phyloP scores from a whole-genome alignment of 2,329 filamentous ascomycete species.

The Ceratocystis harringtonii region DNA sequence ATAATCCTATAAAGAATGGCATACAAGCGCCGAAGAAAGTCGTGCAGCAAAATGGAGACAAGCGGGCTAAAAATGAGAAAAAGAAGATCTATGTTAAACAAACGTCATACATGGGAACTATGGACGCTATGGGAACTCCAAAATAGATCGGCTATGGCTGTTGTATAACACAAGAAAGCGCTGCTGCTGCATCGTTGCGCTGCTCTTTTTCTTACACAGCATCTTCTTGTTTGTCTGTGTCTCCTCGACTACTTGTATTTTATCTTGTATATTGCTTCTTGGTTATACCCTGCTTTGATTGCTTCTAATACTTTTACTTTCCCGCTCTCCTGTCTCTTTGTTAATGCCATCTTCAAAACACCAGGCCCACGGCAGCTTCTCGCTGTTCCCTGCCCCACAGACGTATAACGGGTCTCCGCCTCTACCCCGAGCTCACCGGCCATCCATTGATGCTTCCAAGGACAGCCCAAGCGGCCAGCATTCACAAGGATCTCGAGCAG shows the following conservation, averaged over 20 bases:
- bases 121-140: neutral
- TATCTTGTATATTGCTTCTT: neutral
- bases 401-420: slow-evolving; percentile 6
- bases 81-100: neutral
- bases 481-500: neutral
- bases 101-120: neutral
- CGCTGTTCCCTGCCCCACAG: slow-evolving; percentile 12
- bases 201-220: neutral
- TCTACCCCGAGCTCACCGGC: neutral
- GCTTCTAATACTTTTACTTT: neutral
- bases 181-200: neutral
- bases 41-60: neutral
- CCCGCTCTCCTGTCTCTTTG: neutral
- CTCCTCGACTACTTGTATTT: neutral
- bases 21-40: slow-evolving; percentile 1
- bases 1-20: slow-evolving; percentile 1
- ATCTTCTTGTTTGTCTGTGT: neutral
- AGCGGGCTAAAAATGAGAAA: neutral
- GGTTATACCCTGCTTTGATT: neutral
- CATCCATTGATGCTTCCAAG: slow-evolving; percentile 6
- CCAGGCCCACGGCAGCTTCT: slow-evolving; percentile 12
- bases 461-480: neutral
- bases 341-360: slow-evolving; percentile 5
- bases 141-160: neutral
- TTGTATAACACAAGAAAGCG: neutral